These are phyloP conservation scores for Xanthoparmelia taractica DNA, from an alignment of 495 filamentous ascomycete genomes.

Conservation along the genomic window DNA sequence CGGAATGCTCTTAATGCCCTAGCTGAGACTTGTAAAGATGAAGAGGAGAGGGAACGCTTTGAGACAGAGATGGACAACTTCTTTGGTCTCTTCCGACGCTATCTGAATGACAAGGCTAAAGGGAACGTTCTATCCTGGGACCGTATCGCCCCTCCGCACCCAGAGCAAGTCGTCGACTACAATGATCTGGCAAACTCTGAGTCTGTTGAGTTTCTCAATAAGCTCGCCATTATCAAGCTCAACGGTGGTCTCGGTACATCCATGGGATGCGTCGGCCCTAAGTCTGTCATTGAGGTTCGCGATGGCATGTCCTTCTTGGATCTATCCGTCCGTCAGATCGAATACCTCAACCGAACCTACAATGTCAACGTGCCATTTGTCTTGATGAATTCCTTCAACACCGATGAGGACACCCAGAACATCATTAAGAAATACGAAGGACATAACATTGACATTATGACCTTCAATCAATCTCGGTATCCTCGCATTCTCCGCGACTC, in stretches of 20 bases:
- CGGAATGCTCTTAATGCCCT: constrained; percentile 93
- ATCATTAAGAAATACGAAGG: constrained; percentile 99
- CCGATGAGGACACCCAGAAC: constrained; percentile 91
- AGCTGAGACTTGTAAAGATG: constrained; percentile 78
- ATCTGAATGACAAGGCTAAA: constrained; percentile 98
- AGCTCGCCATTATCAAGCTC: constrained; percentile 97
- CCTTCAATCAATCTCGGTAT: constrained; percentile 99
- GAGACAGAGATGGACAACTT: constrained; percentile 99
- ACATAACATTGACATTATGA: constrained; percentile 98
- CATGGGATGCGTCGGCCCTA: constrained; percentile 98
- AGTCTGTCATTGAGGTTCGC: constrained; percentile 99
- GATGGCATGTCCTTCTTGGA: constrained; percentile 99
- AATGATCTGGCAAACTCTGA: constrained; percentile 74
- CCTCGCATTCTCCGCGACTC: constrained; percentile 97
- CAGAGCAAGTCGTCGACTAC: constrained; percentile 90
- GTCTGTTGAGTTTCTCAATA: constrained; percentile 88
- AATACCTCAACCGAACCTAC: constrained; percentile 98
- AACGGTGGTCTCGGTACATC: constrained; percentile 99
- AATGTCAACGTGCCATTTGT: constrained; percentile 96
- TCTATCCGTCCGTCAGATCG: constrained; percentile 96
- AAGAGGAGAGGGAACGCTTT: constrained; percentile 78
- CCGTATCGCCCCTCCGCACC: constrained; percentile 84
- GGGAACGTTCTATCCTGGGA: constrained; percentile 93
- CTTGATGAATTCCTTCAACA: constrained; percentile 99
- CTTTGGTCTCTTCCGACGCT: constrained; percentile 94